A percentile compares a stretch with the other conserved stretches of the same genome.
Conservation (phyloP, 257 asterid species). For the Oldenlandia corymbosa region DNA sequence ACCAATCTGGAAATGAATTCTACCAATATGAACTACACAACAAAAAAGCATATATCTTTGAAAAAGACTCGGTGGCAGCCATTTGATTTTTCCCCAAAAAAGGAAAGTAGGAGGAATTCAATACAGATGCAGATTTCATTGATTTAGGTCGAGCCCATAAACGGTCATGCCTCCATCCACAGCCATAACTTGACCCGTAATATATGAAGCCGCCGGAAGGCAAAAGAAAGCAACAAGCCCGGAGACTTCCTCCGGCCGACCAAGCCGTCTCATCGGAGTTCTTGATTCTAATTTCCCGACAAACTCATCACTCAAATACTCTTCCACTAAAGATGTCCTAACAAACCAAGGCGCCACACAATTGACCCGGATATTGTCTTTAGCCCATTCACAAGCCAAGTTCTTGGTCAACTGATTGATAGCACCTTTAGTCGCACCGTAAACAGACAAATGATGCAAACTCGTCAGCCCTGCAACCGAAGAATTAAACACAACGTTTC, state of each 20-base stretch:
- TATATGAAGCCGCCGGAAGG: slow-evolving; percentile 11
- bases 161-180: slow-evolving; percentile 12
- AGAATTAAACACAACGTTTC: neutral
- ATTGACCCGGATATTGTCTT: neutral
- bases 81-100: too few relatives aligned
- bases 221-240: slow-evolving; percentile 14
- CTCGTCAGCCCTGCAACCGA: neutral
- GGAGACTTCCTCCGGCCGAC: slow-evolving; percentile 13
- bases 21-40: too few relatives aligned
- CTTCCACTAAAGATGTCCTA: neutral
- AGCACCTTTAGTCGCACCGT: neutral
- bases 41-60: too few relatives aligned
- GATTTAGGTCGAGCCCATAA: neutral
- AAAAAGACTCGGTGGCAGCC: too few relatives aligned
- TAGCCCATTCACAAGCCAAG: neutral
- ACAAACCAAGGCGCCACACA: neutral
- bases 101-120: too few relatives aligned
- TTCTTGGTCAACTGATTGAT: neutral
- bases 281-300: neutral
- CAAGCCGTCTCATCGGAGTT: slow-evolving; percentile 8
- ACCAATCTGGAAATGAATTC: too few relatives aligned
- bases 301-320: too few relatives aligned
- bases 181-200: slow-evolving; percentile 4
- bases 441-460: neutral
- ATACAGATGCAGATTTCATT: too few relatives aligned